Base-by-base conservation (phyloP, 75 land plant species). In the Pinus tabuliformis region DNA sequence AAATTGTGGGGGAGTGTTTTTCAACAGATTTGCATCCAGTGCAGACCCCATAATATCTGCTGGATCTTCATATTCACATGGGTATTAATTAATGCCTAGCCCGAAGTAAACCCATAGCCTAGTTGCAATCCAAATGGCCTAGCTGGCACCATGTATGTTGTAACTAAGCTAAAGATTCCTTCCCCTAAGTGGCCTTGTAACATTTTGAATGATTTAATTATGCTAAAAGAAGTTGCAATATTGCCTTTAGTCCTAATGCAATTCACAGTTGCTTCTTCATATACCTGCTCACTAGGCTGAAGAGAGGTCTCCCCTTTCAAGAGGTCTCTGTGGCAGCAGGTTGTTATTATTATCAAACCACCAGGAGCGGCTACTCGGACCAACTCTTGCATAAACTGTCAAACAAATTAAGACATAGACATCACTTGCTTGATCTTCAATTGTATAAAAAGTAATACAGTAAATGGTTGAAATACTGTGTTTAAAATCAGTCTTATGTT, bases 251-350 rank as follows among this genome's bases (percentile, higher is more conserved):
- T 45, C 11, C 9, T 7, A 45, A 45, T 45, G 52, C 8, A 45
- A 45, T 45, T 45, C 52, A 45, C 52, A 45, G 52, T 6, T 5
- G 89, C 88, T 21, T 93, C 89, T 20, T 91, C 98, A 58, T 98
- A 88, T 14, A 81, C 93, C 77, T 94, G 59, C 77, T 97, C 99
- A 45, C 9, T 45, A 45, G 52, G 52, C 52, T 45, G 52, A 0
- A 45, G 52, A 45, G 91, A 86, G 16, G 79, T 76, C 74, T 97
- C 99, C 39, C 80, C 83, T 7, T 90, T 92, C 42, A 60, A 54
- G n/a, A 97, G 87, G 75, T 97, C 93, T 78, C 99, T 84, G 79
- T 92, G 99, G 83, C 99, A 97, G 98, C 99, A 95, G 14, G 99
- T 97, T 4, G 95, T 95, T 49, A 97, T 86, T 14, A 97, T 89